phyloP scores from a whole-genome alignment of 73 alveolate species.

The Symbiodinium natans region DNA sequence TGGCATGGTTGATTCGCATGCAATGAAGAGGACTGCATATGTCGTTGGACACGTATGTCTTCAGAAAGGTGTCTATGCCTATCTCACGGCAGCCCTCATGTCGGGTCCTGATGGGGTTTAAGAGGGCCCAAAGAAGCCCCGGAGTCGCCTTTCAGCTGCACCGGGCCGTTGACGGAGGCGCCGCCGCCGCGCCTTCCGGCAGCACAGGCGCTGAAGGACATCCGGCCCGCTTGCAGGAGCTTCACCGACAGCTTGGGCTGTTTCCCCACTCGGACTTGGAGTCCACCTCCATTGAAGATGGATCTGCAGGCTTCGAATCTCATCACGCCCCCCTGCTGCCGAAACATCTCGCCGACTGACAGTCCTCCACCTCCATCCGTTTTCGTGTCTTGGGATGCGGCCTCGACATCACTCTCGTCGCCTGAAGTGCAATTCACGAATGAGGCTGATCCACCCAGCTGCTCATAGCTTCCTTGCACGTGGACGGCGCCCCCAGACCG shows the following conservation, averaged over 20 bases:
- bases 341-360: neutral
- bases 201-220: neutral
- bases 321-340: neutral
- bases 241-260: neutral
- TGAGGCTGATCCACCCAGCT: neutral
- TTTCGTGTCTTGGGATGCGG: neutral
- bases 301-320: neutral
- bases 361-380: neutral
- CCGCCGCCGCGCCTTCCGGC: neutral
- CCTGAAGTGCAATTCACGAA: neutral
- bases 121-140: too few relatives aligned
- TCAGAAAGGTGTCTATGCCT: too few relatives aligned
- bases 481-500: neutral
- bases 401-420: neutral
- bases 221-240: neutral
- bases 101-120: too few relatives aligned
- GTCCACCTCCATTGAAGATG: neutral
- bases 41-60: too few relatives aligned
- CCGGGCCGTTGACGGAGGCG: neutral
- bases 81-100: too few relatives aligned
- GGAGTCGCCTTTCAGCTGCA: neutral
- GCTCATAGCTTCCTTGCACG: neutral
- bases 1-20: too few relatives aligned
- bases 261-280: neutral
- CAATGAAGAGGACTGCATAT: neutral